Base-by-base conservation (phyloP, 2,329 filamentous ascomycete genomes). In the Cladophialophora chaetospira region DNA sequence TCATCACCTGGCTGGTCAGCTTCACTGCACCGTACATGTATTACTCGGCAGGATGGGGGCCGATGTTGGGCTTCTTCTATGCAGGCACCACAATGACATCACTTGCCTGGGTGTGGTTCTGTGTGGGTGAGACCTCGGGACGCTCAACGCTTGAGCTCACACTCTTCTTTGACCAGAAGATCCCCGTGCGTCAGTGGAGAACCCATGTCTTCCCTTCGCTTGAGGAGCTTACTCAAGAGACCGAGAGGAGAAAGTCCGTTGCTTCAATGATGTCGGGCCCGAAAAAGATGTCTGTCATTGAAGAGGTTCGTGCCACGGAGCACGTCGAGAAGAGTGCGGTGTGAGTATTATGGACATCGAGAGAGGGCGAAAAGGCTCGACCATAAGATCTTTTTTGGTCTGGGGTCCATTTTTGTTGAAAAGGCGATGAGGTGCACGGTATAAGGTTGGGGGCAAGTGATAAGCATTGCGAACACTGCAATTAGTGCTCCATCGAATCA, bases 1-100 rank as follows among this genome's bases (percentile, higher is more conserved):
- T 69, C 15, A 65, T 64, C 5, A 52, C 67, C 42, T 72, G 70
- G 70, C 59, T 67, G 29, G 65, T 70, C 29, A 62, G 63, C 6
- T 72, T 72, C 59, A 71, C 69, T 10, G 56, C 60, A 6, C 70
- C 70, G 1, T 72, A 72, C 51, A 53, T 72, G 42, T 72, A 72
- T 62, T 71, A 72, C 56, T 57, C 60, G 4, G 70, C 59, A 0
- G 60, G 64, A 5, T 58, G 70, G 19, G 69, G 70, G 2, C 68
- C 70, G 9, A 72, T 66, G 69, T 57, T 69, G 2, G 67, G 69
- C 13, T 72, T 72, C 43, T 60, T 72, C n/a, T 72, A 72, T 53
- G 66, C 66, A 6, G 69, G 68, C 15, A 67, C 65, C 0, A 68
- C 66, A 0, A 29, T 66, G 13, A 50, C 67, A 17, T 61, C 66